These are phyloP conservation scores for Cryptosporidium sp. DNA, from an alignment of 169 alveolate species.

Conservation along the genomic window DNA sequence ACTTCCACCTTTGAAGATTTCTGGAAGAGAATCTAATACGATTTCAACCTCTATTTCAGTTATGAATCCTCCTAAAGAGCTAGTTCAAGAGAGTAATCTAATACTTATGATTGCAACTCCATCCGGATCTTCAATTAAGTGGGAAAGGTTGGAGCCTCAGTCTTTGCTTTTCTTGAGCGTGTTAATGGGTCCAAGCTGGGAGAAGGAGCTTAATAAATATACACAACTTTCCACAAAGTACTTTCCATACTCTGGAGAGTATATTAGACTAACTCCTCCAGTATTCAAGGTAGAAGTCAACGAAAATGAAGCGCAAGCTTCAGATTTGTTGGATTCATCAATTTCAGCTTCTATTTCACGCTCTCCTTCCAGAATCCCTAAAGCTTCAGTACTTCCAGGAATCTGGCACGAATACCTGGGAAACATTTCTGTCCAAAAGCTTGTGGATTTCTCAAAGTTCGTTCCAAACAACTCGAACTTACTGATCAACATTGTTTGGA, in stretches of 20 bases:
- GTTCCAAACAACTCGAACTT: slow-evolving; percentile 43
- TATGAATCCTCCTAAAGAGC: slow-evolving; percentile 46
- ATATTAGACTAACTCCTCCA: slow-evolving; percentile 62
- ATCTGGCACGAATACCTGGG: slow-evolving; percentile 69
- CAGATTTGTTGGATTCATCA: not conserved
- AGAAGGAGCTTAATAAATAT: not conserved
- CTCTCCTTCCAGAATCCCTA: not conserved
- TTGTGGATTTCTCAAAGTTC: slow-evolving; percentile 14
- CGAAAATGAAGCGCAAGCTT: not conserved
- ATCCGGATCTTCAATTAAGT: not conserved
- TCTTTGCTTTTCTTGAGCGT: slow-evolving; percentile 26
- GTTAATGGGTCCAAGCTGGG: slow-evolving; percentile 22
- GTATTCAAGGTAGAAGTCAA: slow-evolving; percentile 7
- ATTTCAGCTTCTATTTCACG: not conserved
- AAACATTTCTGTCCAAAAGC: slow-evolving; percentile 5
- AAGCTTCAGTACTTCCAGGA: slow-evolving; percentile 27
- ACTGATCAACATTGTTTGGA: slow-evolving; percentile 44
- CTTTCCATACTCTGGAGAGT: slow-evolving; percentile 62
- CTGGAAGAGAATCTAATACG: not conserved
- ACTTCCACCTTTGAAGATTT: slow-evolving; percentile 12
- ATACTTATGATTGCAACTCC: slow-evolving; percentile 4
- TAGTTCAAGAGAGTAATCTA: not conserved
- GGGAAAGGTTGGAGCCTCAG: slow-evolving; percentile 17
- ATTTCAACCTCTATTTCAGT: slow-evolving; percentile 35
- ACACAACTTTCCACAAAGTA: slow-evolving; percentile 13